Conservation (phyloP, 257 asterid species). For the Prunella vulgaris region DNA sequence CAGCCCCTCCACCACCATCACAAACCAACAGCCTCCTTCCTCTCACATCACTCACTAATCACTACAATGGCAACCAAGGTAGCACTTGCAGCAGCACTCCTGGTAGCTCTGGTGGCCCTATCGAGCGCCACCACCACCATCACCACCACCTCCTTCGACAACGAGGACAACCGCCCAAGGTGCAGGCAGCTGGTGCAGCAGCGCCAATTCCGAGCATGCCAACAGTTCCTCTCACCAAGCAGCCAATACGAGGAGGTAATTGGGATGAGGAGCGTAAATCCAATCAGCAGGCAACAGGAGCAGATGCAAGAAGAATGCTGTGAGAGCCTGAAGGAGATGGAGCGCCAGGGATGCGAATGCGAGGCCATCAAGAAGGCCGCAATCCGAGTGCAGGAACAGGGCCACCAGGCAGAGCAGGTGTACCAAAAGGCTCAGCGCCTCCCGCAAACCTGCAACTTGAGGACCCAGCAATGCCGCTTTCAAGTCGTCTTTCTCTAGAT, state of each 20-base stretch:
- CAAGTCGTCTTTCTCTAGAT: conserved; percentile 15
- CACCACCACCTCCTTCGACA: conserved; percentile 30
- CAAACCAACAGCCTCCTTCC: not conserved
- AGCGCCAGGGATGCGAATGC: conserved; percentile 31
- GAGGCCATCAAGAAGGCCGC: conserved; percentile 32
- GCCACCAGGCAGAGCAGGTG: conserved; percentile 17
- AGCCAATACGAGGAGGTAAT: conserved; percentile 6
- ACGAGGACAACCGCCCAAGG: not conserved
- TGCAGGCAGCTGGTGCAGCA: conserved; percentile 32
- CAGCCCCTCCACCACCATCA: not conserved
- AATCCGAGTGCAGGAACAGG: conserved; percentile 11
- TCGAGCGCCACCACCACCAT: conserved; percentile 32
- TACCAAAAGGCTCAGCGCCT: conserved; percentile 28
- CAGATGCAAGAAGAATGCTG: conserved; percentile 26
- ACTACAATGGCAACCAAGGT: conserved; percentile 29
- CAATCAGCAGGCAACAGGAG: not conserved
- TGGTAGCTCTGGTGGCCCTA: conserved; percentile 36
- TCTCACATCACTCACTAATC: too few species aligned
- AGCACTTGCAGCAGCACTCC: conserved; percentile 27
- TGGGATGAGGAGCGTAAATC: conserved; percentile 3
- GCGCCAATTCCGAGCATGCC: conserved; percentile 32
- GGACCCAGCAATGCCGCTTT: conserved; percentile 28
- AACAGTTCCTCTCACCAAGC: not conserved
- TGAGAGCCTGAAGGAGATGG: conserved; percentile 23
- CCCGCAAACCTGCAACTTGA: conserved; percentile 31